phyloP scores from a whole-genome alignment of 495 filamentous ascomycete genomes.

The Aspergillus hancockii region DNA sequence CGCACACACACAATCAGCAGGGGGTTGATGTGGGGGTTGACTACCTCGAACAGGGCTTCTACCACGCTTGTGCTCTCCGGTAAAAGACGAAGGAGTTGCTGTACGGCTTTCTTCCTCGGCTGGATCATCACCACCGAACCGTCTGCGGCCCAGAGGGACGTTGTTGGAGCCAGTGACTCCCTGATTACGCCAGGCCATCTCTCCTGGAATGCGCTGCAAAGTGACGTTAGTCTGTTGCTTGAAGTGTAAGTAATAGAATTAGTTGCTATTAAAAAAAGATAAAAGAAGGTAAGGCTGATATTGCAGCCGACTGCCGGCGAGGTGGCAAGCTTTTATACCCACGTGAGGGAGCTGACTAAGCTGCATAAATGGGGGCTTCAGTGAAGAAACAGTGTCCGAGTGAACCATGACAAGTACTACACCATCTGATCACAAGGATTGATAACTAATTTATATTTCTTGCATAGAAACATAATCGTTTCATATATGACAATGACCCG shows the following conservation, averaged over 20 bases:
- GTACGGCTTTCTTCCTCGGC: conserved; percentile 62
- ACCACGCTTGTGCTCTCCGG: conserved; percentile 64
- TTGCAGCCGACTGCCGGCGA: neutral
- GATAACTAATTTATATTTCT: neutral
- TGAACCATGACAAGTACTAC: neutral
- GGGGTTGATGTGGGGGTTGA: conserved; percentile 4
- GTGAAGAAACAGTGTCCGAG: neutral
- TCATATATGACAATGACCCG: too few relatives aligned
- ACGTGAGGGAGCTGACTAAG: conserved; percentile 24
- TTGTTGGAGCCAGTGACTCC: conserved; percentile 99
- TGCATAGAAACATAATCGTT: neutral
- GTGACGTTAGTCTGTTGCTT: conserved; percentile 4
- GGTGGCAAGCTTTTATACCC: conserved; percentile 20
- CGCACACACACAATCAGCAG: conserved; percentile 6
- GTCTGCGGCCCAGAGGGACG: conserved; percentile 87
- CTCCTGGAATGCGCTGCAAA: neutral
- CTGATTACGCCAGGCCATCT: conserved; percentile 89
- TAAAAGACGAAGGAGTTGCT: conserved; percentile 50
- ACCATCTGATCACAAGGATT: neutral
- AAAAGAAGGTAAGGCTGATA: conserved; percentile 3
- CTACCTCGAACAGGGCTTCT: conserved; percentile 72
- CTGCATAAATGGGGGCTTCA: neutral
- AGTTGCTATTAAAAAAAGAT: neutral
- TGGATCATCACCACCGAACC: conserved; percentile 70
- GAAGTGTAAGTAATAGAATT: neutral